Percentiles rank a stretch among this genome's conserved stretches.
These are phyloP conservation scores for Pyrus betulifolia DNA, from an alignment of 306 rosid species.

Conservation along the genomic window DNA sequence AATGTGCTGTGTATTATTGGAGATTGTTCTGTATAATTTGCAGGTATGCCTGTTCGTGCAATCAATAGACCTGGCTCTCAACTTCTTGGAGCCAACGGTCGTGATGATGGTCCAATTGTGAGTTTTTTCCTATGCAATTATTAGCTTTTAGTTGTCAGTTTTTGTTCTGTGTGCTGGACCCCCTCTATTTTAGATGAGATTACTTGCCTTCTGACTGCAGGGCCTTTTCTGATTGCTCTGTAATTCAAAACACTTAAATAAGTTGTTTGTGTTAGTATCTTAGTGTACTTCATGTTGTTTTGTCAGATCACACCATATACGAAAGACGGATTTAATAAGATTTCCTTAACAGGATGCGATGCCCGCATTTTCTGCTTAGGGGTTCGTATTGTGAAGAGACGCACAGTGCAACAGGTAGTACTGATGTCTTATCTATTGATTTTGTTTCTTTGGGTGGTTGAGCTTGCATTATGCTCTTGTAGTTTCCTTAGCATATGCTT, in stretches of 20 bases:
- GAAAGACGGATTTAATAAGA: conserved; percentile 87
- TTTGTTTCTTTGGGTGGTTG: background rate
- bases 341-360: conserved; percentile 80
- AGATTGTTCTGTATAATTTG: conserved; percentile 3
- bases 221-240: background rate
- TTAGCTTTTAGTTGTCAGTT: background rate
- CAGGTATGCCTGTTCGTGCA: conserved; percentile 84
- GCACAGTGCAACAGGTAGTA: conserved; percentile 73
- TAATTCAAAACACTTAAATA: background rate
- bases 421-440: background rate
- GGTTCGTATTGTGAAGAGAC: conserved; percentile 84
- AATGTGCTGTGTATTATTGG: background rate
- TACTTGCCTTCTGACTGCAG: conserved; percentile 4
- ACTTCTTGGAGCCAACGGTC: conserved; percentile 93
- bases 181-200: conserved; percentile 4
- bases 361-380: conserved; percentile 86
- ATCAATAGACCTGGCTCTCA: conserved; percentile 91
- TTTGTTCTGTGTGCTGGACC: background rate
- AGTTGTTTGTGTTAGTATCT: conserved; percentile 4
- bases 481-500: background rate
- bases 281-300: conserved; percentile 20
- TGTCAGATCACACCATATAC: conserved; percentile 74
- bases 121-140: conserved; percentile 22
- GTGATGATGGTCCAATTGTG: conserved; percentile 98
- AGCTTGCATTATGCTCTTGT: background rate